phyloP scores from a whole-genome alignment of 1,139 yeast species.

The Candida frijolesensis region DNA sequence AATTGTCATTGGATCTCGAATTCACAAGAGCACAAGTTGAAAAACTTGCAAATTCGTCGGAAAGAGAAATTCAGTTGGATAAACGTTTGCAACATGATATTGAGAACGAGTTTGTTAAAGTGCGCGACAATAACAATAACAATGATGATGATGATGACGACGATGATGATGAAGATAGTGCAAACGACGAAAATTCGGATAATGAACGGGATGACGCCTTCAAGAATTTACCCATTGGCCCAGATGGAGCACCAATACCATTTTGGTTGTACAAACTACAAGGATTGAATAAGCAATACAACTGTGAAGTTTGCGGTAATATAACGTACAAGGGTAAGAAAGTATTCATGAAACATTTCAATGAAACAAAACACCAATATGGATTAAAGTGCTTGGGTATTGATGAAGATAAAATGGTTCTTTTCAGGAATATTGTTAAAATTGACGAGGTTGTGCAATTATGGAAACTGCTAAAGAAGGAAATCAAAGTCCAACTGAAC shows the following conservation, averaged over 20 bases:
- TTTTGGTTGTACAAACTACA: slow-evolving; percentile 89
- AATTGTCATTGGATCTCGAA: slow-evolving; percentile 39
- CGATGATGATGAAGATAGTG: slow-evolving; percentile 29
- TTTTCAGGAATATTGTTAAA: slow-evolving; percentile 65
- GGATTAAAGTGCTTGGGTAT: slow-evolving; percentile 82
- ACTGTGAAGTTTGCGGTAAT: slow-evolving; percentile 90
- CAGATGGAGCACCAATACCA: slow-evolving; percentile 92
- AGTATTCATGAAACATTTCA: slow-evolving; percentile 74
- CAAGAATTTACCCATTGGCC: slow-evolving; percentile 73
- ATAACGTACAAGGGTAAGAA: slow-evolving; percentile 71
- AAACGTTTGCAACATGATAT: slow-evolving; percentile 13
- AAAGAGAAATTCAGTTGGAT: slow-evolving; percentile 68
- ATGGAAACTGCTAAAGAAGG: slow-evolving; percentile 50
- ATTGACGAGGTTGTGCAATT: slow-evolving; percentile 70
- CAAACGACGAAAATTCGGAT: slow-evolving; percentile 20
- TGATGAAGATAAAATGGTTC: slow-evolving; percentile 31
- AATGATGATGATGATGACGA: slow-evolving; percentile 31
- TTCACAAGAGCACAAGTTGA: slow-evolving; percentile 65
- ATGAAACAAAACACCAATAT: slow-evolving; percentile 64
- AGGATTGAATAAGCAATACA: slow-evolving; percentile 73
- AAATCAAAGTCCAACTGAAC: slow-evolving; percentile 39
- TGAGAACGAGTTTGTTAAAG: slow-evolving; percentile 21
- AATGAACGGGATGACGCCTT: slow-evolving; percentile 23
- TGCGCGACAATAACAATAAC: slow-evolving; percentile 41
- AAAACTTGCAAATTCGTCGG: slow-evolving; percentile 70